These are phyloP conservation scores for Aspergillus sojae DNA, from an alignment of 2,329 filamentous ascomycete genomes.

Conservation along the genomic window DNA sequence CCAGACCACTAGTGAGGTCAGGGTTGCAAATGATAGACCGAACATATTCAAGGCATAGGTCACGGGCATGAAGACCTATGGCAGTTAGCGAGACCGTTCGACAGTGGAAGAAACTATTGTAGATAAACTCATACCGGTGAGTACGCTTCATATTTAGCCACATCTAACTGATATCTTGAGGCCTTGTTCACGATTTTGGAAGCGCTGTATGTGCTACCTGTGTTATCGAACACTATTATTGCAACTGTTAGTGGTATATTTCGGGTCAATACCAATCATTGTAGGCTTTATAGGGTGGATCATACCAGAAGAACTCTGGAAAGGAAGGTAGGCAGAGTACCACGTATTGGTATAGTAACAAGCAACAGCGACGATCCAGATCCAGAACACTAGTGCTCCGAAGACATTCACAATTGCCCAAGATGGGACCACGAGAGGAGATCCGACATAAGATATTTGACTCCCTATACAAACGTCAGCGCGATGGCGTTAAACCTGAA, in stretches of 20 bases:
- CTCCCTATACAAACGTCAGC: conserved; percentile 22
- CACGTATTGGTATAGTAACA: conserved; percentile 68
- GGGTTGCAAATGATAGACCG: conserved; percentile 65
- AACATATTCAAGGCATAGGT: conserved; percentile 42
- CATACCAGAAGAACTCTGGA: conserved; percentile 41
- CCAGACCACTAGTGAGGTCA: conserved; percentile 53
- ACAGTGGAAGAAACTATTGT: conserved; percentile 54
- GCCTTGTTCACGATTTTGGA: conserved; percentile 58
- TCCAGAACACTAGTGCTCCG: conserved; percentile 66
- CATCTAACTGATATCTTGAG: conserved; percentile 61
- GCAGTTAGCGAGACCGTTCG: not conserved
- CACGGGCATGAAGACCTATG: conserved; percentile 30
- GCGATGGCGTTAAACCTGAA: conserved; percentile 56
- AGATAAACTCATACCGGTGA: conserved; percentile 59
- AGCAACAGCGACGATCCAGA: conserved; percentile 57
- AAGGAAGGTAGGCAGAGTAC: conserved; percentile 65
- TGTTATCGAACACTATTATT: conserved; percentile 66
- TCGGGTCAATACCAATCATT: not conserved
- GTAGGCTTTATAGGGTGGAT: not conserved
- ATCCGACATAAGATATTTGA: conserved; percentile 29
- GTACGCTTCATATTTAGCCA: conserved; percentile 64
- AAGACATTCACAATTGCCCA: conserved; percentile 71
- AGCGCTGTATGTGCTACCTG: conserved; percentile 64
- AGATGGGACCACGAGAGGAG: conserved; percentile 67
- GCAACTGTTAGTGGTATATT: not conserved